Conservation (phyloP, 148 eudicot species). For the Chenopodium formosanum region DNA sequence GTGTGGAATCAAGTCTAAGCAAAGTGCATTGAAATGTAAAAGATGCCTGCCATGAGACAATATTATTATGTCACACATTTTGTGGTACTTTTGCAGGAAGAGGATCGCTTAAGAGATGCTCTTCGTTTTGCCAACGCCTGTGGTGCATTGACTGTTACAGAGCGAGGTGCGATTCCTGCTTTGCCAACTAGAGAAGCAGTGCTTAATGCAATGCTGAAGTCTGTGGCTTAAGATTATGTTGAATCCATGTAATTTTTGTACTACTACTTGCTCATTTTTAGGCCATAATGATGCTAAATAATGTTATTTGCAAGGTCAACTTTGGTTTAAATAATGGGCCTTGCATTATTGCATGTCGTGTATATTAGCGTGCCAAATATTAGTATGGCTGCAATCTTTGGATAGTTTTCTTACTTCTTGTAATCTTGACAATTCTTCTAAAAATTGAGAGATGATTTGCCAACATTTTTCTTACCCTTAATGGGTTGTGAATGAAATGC, state of each 20-base stretch:
- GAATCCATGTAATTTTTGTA: not conserved
- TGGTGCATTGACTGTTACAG: constrained; percentile 89
- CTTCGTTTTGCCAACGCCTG: constrained; percentile 86
- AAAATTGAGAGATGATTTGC: too few species aligned
- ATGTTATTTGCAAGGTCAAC: constrained; percentile 11
- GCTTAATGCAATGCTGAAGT: constrained; percentile 50
- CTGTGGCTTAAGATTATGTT: constrained; percentile 45
- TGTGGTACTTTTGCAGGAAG: constrained; percentile 44
- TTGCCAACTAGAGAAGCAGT: constrained; percentile 78
- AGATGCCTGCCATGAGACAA: not conserved
- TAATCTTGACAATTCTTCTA: too few species aligned
- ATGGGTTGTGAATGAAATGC: not conserved
- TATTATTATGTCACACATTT: not conserved
- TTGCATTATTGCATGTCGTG: constrained; percentile 8
- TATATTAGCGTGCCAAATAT: not conserved
- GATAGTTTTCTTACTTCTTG: not conserved
- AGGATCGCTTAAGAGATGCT: constrained; percentile 68
- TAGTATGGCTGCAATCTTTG: not conserved
- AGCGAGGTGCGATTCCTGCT: constrained; percentile 98
- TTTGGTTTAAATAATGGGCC: constrained; percentile 17
- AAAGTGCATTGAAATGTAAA: not conserved
- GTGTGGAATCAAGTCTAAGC: not conserved
- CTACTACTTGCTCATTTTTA: constrained; percentile 12
- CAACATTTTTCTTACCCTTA: not conserved
- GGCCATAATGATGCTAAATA: constrained; percentile 21